Percentiles rank a stretch among this genome's conserved stretches.
These are phyloP conservation scores for Barbarea vulgaris DNA, from an alignment of 345 rosid species.

Conservation along the genomic window DNA sequence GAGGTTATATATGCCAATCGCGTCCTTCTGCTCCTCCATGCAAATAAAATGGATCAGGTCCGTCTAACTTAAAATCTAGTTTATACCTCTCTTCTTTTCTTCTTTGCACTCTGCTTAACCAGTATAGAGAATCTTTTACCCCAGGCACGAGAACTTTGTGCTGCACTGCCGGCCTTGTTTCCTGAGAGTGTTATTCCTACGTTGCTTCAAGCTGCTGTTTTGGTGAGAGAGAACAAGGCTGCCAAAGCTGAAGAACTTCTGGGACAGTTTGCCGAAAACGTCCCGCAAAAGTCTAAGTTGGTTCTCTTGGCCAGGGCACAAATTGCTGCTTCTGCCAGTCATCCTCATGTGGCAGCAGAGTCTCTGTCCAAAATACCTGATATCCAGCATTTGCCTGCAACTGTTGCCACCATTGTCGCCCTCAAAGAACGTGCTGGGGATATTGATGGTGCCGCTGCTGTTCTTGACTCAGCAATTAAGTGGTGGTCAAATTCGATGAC, in stretches of 20 bases:
- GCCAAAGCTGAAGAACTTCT: constrained; percentile 82
- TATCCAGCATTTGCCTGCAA: constrained; percentile 90
- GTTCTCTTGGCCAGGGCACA: constrained; percentile 89
- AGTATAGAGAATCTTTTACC: background rate
- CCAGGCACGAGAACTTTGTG: constrained; percentile 90
- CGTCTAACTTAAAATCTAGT: constrained; percentile 1
- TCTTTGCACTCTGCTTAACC: constrained; percentile 12
- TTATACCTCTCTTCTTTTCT: constrained; percentile 4
- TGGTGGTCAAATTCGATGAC: constrained; percentile 96
- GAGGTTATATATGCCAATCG: constrained; percentile 85
- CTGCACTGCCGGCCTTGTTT: constrained; percentile 61
- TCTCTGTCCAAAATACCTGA: constrained; percentile 73
- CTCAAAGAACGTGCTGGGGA: constrained; percentile 95
- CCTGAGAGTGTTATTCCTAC: constrained; percentile 64
- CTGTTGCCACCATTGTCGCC: constrained; percentile 87
- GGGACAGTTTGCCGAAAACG: constrained; percentile 68
- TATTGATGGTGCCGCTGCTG: constrained; percentile 70
- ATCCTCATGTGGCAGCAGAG: constrained; percentile 77
- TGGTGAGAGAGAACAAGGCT: constrained; percentile 87
- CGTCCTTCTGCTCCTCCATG: constrained; percentile 84
- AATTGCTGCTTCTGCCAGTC: constrained; percentile 87
- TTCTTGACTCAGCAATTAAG: constrained; percentile 75
- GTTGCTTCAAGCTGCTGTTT: constrained; percentile 87
- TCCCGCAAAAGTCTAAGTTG: constrained; percentile 65
- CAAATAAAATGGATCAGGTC: constrained; percentile 97